These are phyloP conservation scores for Nakazawaea molendinolei DNA, from an alignment of 805 yeast species.

Conservation along the genomic window DNA sequence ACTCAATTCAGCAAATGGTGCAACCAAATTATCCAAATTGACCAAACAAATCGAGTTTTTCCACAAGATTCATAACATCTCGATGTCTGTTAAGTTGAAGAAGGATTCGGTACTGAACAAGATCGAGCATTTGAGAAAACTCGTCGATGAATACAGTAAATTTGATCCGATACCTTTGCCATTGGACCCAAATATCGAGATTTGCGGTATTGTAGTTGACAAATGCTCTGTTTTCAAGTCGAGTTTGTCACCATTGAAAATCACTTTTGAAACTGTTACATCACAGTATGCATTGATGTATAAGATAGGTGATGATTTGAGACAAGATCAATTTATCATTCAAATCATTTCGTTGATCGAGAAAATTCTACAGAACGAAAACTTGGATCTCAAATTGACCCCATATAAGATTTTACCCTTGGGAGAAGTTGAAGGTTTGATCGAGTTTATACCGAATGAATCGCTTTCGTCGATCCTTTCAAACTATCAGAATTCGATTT, in stretches of 20 bases:
- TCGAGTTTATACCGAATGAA: constrained; percentile 91
- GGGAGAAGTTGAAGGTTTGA: constrained; percentile 84
- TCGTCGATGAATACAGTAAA: constrained; percentile 42
- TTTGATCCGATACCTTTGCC: constrained; percentile 63
- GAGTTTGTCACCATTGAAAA: constrained; percentile 81
- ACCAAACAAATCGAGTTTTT: constrained; percentile 62
- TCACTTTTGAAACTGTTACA: constrained; percentile 57
- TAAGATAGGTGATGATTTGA: constrained; percentile 90
- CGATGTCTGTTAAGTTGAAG: constrained; percentile 51
- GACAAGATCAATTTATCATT: constrained; percentile 96
- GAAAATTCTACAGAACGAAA: constrained; percentile 78
- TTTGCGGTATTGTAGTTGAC: constrained; percentile 72
- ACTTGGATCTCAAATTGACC: constrained; percentile 77
- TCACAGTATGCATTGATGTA: constrained; percentile 76
- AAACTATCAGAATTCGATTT: constrained; percentile 64
- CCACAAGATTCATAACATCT: constrained; percentile 54
- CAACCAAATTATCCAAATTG: constrained; percentile 22
- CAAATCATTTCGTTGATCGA: constrained; percentile 92
- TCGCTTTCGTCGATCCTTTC: constrained; percentile 76
- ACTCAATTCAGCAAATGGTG: constrained; percentile 19
- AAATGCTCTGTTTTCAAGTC: constrained; percentile 87
- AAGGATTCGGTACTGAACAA: constrained; percentile 78
- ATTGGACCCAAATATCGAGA: constrained; percentile 68
- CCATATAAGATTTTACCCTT: constrained; percentile 91
- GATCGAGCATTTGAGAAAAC: constrained; percentile 57